A percentile compares a stretch with the other conserved stretches of the same genome.
phyloP scores from a whole-genome alignment of 345 rosid species.

The Adansonia digitata region DNA sequence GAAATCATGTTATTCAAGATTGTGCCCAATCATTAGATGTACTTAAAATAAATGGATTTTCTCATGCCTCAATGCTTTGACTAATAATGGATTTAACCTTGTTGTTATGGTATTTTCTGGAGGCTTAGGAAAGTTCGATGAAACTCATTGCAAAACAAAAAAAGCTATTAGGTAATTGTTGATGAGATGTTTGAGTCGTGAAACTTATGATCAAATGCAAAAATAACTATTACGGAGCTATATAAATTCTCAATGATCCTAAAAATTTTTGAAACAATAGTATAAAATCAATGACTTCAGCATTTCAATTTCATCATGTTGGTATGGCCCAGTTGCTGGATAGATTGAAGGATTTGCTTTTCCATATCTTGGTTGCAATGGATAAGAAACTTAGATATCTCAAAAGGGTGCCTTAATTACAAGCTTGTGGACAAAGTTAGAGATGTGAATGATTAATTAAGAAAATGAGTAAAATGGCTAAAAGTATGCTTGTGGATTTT shows the following conservation, averaged over 20 bases:
- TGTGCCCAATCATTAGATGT: constrained; percentile 20
- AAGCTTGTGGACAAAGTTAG: constrained; percentile 21
- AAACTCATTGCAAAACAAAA: constrained; percentile 54
- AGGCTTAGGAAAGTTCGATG: constrained; percentile 40
- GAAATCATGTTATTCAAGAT: constrained; percentile 17
- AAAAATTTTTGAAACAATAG: constrained; percentile 37
- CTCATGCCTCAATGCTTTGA: constrained; percentile 47
- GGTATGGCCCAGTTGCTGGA: constrained; percentile 41
- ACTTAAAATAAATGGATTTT: constrained; percentile 28
- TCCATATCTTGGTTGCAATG: constrained; percentile 56
- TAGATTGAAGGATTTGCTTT: constrained; percentile 50
- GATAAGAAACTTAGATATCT: constrained; percentile 55
- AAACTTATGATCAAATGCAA: constrained; percentile 18
- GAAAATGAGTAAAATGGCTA: constrained; percentile 34
- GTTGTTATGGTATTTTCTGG: constrained; percentile 46
- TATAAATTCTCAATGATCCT: constrained; percentile 45
- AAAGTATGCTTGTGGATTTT: constrained; percentile 60
- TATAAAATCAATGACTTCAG: constrained; percentile 19
- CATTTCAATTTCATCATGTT: constrained; percentile 33
- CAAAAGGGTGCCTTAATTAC: constrained; percentile 33
- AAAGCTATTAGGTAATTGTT: constrained; percentile 44
- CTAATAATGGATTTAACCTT: constrained; percentile 55
- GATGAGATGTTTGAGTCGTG: constrained; percentile 16
- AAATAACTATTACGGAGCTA: constrained; percentile 32
- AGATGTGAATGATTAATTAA: constrained; percentile 39